These are phyloP conservation scores for Colletotrichum cereale DNA, from an alignment of 2,329 filamentous ascomycete species.

Conservation along the genomic window DNA sequence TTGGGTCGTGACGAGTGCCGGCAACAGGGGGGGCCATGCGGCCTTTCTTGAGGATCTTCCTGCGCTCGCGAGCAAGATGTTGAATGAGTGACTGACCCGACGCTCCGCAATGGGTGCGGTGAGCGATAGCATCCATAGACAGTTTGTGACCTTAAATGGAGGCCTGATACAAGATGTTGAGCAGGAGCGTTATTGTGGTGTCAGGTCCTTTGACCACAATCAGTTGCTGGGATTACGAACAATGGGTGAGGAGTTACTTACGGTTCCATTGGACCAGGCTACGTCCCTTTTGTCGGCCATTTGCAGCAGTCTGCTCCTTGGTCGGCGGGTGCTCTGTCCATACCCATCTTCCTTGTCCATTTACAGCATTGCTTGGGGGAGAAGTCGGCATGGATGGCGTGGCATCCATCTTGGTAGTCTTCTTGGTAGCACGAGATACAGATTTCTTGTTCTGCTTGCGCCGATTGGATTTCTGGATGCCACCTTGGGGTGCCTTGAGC, in stretches of 20 bases:
- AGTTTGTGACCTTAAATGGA: conserved; percentile 48
- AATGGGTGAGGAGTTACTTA: background rate
- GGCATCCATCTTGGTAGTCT: background rate
- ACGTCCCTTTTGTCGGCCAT: background rate
- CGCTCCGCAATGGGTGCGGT: conserved; percentile 56
- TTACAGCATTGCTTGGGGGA: background rate
- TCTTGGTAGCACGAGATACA: background rate
- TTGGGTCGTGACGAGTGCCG: background rate
- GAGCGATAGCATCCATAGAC: conserved; percentile 56
- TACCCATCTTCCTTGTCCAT: background rate
- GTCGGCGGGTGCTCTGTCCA: background rate
- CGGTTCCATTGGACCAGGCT: conserved; percentile 12
- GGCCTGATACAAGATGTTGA: conserved; percentile 57
- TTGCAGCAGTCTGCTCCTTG: background rate
- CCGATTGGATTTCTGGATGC: background rate
- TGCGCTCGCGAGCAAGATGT: conserved; percentile 44
- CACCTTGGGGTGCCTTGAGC: background rate
- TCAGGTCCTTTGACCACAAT: conserved; percentile 52
- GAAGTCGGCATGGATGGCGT: background rate
- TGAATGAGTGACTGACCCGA: conserved; percentile 55
- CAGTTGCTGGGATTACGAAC: background rate
- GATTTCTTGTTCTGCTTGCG: background rate
- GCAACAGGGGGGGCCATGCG: background rate
- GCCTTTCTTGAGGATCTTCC: background rate
- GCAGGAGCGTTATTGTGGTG: conserved; percentile 60